phyloP scores from a whole-genome alignment of 495 filamentous ascomycete genomes.

The Penicillium cataractarum region DNA sequence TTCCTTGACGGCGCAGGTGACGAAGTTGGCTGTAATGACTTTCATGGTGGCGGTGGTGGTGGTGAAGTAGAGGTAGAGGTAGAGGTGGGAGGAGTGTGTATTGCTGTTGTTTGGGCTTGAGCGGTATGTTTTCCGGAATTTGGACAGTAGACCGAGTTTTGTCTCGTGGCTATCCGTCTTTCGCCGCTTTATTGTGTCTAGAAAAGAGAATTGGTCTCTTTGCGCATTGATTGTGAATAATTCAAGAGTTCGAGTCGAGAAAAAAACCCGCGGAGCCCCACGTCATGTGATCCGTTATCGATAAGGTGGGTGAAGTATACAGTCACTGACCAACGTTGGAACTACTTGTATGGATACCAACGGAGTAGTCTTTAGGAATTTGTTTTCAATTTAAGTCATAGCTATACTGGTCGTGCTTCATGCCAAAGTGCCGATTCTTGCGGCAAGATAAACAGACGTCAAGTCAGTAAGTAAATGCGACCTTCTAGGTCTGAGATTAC shows the following conservation, averaged over 20 bases:
- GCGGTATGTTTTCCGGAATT: not conserved
- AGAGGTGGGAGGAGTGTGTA: not conserved
- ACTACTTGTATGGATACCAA: not conserved
- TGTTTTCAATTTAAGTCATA: too few species aligned
- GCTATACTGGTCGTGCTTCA: not conserved
- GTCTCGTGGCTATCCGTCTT: not conserved
- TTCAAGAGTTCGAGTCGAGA: slow-evolving; percentile 7
- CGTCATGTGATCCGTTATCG: slow-evolving; percentile 23
- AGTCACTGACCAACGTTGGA: not conserved
- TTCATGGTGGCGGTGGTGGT: slow-evolving; percentile 69
- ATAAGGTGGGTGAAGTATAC: slow-evolving; percentile 4
- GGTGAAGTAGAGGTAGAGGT: not conserved
- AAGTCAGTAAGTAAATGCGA: not conserved
- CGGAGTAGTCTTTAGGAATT: not conserved
- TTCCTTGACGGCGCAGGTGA: slow-evolving; percentile 91
- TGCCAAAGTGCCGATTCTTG: not conserved
- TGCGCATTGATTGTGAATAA: not conserved
- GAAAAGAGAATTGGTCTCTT: not conserved
- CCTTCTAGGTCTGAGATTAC: not conserved
- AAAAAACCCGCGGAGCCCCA: slow-evolving; percentile 12
- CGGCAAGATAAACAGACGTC: not conserved
- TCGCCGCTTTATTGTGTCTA: not conserved
- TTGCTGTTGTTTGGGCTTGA: not conserved
- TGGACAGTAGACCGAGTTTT: not conserved
- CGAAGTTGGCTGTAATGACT: slow-evolving; percentile 92